Percentiles rank a stretch among this genome's conserved stretches.
phyloP scores from a whole-genome alignment of 345 rosid species.

The Firmiana major region DNA sequence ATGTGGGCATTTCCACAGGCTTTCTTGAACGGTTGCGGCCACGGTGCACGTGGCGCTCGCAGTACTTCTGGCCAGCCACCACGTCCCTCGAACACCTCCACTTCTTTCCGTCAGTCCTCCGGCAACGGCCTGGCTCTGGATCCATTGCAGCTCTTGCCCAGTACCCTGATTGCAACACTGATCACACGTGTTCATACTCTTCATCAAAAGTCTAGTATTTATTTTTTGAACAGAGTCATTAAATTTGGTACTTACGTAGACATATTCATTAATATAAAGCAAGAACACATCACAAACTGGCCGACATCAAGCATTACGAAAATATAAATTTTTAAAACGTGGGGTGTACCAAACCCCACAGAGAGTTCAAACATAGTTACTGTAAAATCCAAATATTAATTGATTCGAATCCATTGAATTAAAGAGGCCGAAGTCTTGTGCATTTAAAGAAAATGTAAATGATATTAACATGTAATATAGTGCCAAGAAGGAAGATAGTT shows the following conservation, averaged over 20 bases:
- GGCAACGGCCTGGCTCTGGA: slow-evolving; percentile 98
- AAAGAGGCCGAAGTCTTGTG: no score
- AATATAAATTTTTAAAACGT: not conserved
- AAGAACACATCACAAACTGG: not conserved
- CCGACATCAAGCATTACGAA: not conserved
- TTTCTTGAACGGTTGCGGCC: slow-evolving; percentile 99
- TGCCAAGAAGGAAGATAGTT: not conserved
- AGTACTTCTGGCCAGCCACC: slow-evolving; percentile 84
- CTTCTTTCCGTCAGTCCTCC: slow-evolving; percentile 98
- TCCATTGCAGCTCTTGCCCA: slow-evolving; percentile 89
- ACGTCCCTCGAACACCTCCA: slow-evolving; percentile 99
- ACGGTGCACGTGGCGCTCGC: slow-evolving; percentile 99
- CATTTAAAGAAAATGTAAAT: not conserved
- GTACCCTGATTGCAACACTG: slow-evolving; percentile 64
- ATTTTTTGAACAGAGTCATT: not conserved
- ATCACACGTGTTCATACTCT: not conserved
- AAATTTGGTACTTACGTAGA: not conserved
- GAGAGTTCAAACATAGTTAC: not conserved
- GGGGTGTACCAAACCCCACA: not conserved
- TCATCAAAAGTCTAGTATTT: not conserved
- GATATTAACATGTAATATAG: not conserved
- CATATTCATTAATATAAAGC: not conserved
- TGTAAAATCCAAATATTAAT: not conserved
- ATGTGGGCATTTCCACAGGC: slow-evolving; percentile 97
- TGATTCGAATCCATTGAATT: not conserved